Conservation (phyloP, 176 grass and related monocot genomes). For the Secale cereale region DNA sequence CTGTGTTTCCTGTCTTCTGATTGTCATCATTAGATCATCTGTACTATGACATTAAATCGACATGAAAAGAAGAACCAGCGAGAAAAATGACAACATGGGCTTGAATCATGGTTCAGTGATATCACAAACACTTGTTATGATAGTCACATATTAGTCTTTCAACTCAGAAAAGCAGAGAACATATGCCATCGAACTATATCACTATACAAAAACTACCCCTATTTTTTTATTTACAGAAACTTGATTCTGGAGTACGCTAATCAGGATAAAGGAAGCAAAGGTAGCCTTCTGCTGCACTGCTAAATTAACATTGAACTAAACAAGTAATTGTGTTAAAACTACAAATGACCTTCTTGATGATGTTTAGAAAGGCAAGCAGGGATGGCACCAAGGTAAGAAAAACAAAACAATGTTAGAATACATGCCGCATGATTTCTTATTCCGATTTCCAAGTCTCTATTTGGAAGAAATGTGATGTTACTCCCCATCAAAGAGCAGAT, state of each 20-base stretch:
- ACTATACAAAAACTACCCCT: background rate
- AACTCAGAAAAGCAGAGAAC: background rate
- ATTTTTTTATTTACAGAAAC: background rate
- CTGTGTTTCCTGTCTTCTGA: background rate
- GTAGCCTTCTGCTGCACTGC: background rate
- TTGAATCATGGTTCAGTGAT: background rate
- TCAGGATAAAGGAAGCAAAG: background rate
- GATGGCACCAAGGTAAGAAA: background rate
- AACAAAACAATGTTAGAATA: conserved; percentile 5
- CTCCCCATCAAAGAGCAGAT: background rate
- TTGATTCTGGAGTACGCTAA: background rate
- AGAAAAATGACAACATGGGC: background rate
- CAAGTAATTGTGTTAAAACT: background rate
- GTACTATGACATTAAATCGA: background rate
- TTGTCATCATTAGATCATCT: conserved; percentile 15
- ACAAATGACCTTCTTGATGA: background rate
- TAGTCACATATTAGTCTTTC: background rate
- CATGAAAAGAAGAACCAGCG: background rate
- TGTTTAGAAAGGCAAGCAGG: background rate
- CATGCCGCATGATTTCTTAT: background rate
- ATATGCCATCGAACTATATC: background rate
- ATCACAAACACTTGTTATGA: background rate
- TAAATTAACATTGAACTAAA: background rate
- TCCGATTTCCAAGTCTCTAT: background rate
- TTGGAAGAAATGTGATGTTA: background rate